Evolutionary conservation across 2,329 filamentous ascomycete species (phyloP).

Genomic region (Talaromyces sp.): DNA sequence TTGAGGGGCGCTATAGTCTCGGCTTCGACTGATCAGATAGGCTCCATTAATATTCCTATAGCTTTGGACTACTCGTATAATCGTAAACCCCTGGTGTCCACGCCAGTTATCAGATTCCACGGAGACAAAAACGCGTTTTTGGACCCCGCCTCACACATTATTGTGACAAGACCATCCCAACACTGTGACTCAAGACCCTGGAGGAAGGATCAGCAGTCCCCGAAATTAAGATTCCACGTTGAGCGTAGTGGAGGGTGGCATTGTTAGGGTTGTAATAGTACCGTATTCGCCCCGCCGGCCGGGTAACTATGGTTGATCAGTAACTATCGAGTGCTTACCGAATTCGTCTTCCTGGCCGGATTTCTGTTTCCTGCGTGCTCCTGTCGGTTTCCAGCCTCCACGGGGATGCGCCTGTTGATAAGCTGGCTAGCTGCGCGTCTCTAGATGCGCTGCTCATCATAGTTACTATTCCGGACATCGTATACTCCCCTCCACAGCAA

Average conservation of each 20-base stretch:
- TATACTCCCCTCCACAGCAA: background rate
- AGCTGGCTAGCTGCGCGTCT: background rate
- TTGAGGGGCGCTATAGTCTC: background rate
- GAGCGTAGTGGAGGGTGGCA: background rate
- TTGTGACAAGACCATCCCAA: no score
- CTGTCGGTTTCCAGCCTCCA: background rate
- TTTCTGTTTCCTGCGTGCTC: background rate
- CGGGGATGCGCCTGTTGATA: background rate
- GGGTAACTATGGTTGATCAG: background rate
- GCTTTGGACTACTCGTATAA: background rate
- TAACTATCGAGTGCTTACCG: background rate
- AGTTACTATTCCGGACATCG: background rate
- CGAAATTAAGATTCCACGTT: background rate
- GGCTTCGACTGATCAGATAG: no score
- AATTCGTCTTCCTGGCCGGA: background rate
- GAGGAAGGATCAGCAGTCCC: background rate
- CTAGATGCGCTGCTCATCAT: background rate
- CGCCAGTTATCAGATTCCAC: no score
- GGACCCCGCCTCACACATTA: no score
- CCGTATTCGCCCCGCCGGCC: background rate
- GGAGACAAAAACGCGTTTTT: no score
- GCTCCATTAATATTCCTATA: no score
- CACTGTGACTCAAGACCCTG: no score
- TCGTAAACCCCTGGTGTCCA: background rate
- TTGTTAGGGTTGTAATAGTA: background rate